Evolutionary conservation across 768 basidiomycete species (phyloP).

Genomic region (Podaxis carcinomalis): DNA sequence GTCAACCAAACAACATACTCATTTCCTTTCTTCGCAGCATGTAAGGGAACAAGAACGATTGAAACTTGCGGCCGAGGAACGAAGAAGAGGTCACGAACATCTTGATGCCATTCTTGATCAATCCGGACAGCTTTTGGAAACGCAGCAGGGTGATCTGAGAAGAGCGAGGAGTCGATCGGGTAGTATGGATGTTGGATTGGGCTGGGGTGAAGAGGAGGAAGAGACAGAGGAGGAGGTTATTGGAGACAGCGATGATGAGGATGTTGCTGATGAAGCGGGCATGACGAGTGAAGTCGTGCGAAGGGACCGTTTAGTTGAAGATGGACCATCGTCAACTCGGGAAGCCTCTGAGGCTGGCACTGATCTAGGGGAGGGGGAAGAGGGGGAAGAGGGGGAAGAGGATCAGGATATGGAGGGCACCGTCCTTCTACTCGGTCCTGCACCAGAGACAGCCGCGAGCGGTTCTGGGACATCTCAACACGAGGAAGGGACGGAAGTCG

Average conservation of each 20-base stretch:
- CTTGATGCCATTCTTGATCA: conserved; percentile 88
- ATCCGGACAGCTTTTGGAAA: conserved; percentile 80
- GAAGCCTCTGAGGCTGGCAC: neutral
- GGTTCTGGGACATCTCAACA: neutral
- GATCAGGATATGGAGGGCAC: conserved; percentile 9
- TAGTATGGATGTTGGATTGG: conserved; percentile 35
- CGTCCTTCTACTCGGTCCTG: neutral
- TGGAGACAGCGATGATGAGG: conserved; percentile 26
- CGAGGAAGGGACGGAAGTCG: neutral
- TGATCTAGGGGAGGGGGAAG: neutral
- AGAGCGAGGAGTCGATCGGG: conserved; percentile 57
- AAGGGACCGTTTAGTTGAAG: neutral
- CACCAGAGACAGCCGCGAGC: neutral
- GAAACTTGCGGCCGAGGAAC: conserved; percentile 70
- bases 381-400: conserved; percentile 21
- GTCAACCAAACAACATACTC: neutral
- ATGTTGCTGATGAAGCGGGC: neutral
- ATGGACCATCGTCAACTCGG: neutral
- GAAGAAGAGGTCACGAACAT: conserved; percentile 76
- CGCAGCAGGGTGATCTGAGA: conserved; percentile 70
- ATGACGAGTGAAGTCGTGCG: neutral
- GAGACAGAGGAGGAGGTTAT: conserved; percentile 25
- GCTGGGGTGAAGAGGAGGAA: conserved; percentile 26
- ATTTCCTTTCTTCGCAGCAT: conserved; percentile 40
- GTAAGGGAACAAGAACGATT: conserved; percentile 67